Percentiles rank a stretch among this genome's conserved stretches.
Conservation (phyloP, 2,329 filamentous ascomycete genomes). For the Dactylonectria macrodidyma region DNA sequence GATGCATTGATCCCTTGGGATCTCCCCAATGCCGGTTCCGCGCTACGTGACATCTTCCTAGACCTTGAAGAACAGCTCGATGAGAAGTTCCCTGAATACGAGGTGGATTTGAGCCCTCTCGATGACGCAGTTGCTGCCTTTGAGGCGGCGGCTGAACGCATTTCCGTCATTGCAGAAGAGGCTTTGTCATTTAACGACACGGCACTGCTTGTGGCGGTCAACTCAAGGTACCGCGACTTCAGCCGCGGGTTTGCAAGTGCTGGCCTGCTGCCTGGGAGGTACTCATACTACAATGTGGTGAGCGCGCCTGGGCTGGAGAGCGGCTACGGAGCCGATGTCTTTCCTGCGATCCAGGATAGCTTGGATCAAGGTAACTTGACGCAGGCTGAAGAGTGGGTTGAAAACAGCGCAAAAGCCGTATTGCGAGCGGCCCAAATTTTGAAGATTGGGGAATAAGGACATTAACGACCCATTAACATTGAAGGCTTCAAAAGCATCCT, state of each 20-base stretch:
- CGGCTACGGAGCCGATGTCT: slow-evolving; percentile 39
- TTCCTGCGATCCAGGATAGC: slow-evolving; percentile 40
- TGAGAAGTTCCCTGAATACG: slow-evolving; percentile 21
- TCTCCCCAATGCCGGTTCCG: slow-evolving; percentile 23
- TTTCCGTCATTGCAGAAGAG: slow-evolving; percentile 20
- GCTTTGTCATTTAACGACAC: slow-evolving; percentile 25
- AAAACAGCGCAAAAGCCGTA: slow-evolving; percentile 36
- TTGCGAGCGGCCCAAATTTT: slow-evolving; percentile 37
- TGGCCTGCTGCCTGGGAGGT: slow-evolving; percentile 31
- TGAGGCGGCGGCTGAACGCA: slow-evolving; percentile 21
- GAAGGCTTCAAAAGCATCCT: neutral
- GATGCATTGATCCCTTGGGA: slow-evolving; percentile 35
- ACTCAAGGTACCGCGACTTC: slow-evolving; percentile 28
- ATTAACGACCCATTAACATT: neutral
- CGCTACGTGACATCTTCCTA: slow-evolving; percentile 32
- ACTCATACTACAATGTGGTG: slow-evolving; percentile 37
- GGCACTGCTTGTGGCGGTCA: slow-evolving; percentile 7
- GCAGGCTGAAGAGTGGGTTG: slow-evolving; percentile 41
- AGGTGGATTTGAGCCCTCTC: slow-evolving; percentile 17
- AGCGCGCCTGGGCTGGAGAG: slow-evolving; percentile 35
- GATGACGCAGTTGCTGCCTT: slow-evolving; percentile 24
- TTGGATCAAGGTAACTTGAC: slow-evolving; percentile 34
- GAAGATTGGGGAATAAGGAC: slow-evolving; percentile 10
- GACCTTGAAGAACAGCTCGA: slow-evolving; percentile 33
- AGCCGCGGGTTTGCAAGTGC: slow-evolving; percentile 34